A percentile compares a stretch with the other conserved stretches of the same genome.
phyloP scores from a whole-genome alignment of 73 alveolate species.

The Tetrahymena elliotti region DNA sequence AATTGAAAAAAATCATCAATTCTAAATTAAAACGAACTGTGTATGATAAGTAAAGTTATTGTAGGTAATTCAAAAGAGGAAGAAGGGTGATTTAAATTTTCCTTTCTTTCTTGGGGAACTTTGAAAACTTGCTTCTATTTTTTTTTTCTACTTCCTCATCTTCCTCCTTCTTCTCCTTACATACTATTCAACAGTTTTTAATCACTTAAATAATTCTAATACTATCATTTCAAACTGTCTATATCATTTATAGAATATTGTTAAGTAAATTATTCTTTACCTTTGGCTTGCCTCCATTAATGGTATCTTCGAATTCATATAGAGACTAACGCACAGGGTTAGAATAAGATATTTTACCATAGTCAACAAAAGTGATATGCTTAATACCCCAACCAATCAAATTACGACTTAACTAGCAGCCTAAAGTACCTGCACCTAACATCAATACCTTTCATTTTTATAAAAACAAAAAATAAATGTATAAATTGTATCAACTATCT shows the following conservation, averaged over 20 bases:
- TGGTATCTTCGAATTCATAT: conserved; percentile 87
- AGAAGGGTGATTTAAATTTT: not conserved
- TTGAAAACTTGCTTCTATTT: not conserved
- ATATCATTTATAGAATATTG: not conserved
- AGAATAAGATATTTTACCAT: conserved; percentile 87
- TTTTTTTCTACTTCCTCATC: not conserved
- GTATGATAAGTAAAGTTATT: not conserved
- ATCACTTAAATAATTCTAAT: not conserved
- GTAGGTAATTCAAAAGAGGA: not conserved
- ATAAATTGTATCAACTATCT: no score
- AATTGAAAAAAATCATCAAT: not conserved
- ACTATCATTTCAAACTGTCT: not conserved
- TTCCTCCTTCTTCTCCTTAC: not conserved
- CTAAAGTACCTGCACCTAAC: conserved; percentile 97
- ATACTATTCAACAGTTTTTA: not conserved
- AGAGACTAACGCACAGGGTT: conserved; percentile 96
- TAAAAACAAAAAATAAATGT: not conserved
- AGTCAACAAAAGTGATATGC: conserved; percentile 91
- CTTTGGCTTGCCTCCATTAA: conserved; percentile 55
- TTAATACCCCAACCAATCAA: conserved; percentile 95
- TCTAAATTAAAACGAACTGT: not conserved
- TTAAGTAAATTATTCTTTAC: not conserved
- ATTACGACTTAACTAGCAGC: conserved; percentile 90
- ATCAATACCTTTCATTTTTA: conserved; percentile 30
- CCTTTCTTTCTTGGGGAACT: not conserved